phyloP scores from a whole-genome alignment of 352 stramenopile genomes.

The Phytophthora multivora region DNA sequence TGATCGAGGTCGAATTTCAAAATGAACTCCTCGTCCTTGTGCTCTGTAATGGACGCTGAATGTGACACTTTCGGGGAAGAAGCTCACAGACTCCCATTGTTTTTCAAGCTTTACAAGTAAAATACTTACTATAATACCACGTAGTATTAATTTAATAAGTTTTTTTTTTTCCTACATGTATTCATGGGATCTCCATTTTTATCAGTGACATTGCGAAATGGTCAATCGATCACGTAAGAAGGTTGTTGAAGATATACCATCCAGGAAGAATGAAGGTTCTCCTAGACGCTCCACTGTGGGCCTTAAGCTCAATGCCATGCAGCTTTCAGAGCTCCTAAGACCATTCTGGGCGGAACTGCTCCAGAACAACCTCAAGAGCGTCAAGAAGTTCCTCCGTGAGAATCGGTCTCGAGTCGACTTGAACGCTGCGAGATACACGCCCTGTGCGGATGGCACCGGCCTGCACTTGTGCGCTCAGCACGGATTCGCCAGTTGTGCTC shows the following conservation, averaged over 20 bases:
- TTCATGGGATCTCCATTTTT: constrained; percentile 14
- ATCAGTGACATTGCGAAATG: constrained; percentile 2
- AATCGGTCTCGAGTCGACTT: constrained; percentile 51
- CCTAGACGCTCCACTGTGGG: background rate
- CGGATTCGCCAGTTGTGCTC: constrained; percentile 44
- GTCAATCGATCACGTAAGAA: constrained; percentile 12
- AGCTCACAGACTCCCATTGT: background rate
- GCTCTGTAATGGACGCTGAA: background rate
- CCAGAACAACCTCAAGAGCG: constrained; percentile 50
- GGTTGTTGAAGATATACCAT: background rate
- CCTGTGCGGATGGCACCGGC: constrained; percentile 47
- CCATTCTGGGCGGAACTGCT: constrained; percentile 58
- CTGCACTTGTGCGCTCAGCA: constrained; percentile 65
- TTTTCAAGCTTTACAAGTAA: background rate
- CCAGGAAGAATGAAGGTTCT: background rate
- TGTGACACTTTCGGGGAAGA: background rate
- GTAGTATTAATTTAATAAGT: too few species aligned
- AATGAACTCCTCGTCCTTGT: constrained; percentile 1
- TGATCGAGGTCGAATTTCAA: constrained; percentile 6
- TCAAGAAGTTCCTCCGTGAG: constrained; percentile 47
- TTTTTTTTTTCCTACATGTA: too few species aligned
- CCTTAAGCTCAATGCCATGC: constrained; percentile 46
- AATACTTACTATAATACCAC: background rate
- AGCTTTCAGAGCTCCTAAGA: constrained; percentile 48
- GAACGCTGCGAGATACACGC: constrained; percentile 37